These are phyloP conservation scores for Diaporthe capsici DNA, from an alignment of 2,329 filamentous ascomycete species.

Conservation along the genomic window DNA sequence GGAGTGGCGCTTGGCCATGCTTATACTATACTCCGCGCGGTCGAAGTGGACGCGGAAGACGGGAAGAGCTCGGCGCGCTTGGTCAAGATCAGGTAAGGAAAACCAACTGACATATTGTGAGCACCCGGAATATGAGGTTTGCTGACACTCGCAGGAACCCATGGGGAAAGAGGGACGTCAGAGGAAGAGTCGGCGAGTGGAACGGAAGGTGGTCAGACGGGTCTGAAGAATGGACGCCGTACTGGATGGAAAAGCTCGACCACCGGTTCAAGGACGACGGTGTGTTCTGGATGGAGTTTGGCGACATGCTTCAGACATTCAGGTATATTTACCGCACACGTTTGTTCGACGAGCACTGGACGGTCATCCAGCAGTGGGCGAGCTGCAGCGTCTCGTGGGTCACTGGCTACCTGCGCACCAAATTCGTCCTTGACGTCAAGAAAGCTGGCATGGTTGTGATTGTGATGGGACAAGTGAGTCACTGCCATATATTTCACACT, in stretches of 20 bases:
- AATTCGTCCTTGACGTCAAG: conserved; percentile 59
- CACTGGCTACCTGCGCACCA: conserved; percentile 59
- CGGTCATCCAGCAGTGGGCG: conserved; percentile 60
- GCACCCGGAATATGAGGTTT: background rate
- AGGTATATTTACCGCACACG: conserved; percentile 60
- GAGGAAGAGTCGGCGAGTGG: conserved; percentile 70
- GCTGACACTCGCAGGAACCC: conserved; percentile 68
- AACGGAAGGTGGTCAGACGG: conserved; percentile 81
- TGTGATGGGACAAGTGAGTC: conserved; percentile 55
- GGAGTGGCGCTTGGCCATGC: conserved; percentile 63
- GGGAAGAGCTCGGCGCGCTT: conserved; percentile 54
- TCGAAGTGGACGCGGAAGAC: conserved; percentile 59
- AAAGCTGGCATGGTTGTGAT: conserved; percentile 59
- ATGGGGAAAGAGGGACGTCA: conserved; percentile 70
- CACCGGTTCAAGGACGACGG: conserved; percentile 80
- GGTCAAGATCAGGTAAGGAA: conserved; percentile 59
- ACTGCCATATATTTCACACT: background rate
- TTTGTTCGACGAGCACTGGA: conserved; percentile 62
- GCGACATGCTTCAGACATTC: conserved; percentile 61
- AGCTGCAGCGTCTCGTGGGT: conserved; percentile 60
- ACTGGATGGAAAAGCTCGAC: conserved; percentile 77
- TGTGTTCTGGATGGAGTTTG: conserved; percentile 62
- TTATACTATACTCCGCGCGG: conserved; percentile 65
- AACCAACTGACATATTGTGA: background rate
- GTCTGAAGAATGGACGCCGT: conserved; percentile 79